phyloP scores from a whole-genome alignment of 768 basidiomycete species.

The Coprinopsis sp. region DNA sequence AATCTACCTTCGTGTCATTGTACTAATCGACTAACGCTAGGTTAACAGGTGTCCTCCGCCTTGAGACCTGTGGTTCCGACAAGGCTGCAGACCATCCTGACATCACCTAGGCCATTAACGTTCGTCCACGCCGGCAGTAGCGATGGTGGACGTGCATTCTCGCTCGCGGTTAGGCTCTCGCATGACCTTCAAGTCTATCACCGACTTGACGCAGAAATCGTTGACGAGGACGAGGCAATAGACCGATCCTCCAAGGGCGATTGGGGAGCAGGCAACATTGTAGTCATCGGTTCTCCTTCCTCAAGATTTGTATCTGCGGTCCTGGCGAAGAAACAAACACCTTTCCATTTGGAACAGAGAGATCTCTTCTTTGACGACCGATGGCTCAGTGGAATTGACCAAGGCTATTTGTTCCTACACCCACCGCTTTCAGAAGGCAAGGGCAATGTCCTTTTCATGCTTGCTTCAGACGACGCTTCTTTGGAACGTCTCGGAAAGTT shows the following conservation, averaged over 20 bases:
- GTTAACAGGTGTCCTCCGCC: neutral
- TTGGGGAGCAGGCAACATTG: conserved; percentile 45
- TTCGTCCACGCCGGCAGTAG: conserved; percentile 47
- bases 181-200: conserved; percentile 67
- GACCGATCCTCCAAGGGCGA: conserved; percentile 14
- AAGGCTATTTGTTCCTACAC: conserved; percentile 51
- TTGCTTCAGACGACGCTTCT: conserved; percentile 50
- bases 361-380: conserved; percentile 23
- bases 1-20: no score
- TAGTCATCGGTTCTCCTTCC: conserved; percentile 48
- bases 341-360: conserved; percentile 26
- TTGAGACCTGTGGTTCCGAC: conserved; percentile 33
- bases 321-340: conserved; percentile 28
- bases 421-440: conserved; percentile 37
- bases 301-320: conserved; percentile 28
- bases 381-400: conserved; percentile 25
- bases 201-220: conserved; percentile 61
- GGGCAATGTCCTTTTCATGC: conserved; percentile 51
- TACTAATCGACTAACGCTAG: no score
- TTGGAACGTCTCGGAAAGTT: conserved; percentile 66
- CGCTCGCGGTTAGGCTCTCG: conserved; percentile 60
- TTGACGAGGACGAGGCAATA: conserved; percentile 37
- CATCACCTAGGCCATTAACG: conserved; percentile 45
- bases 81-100: conserved; percentile 65
- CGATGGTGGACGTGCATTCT: conserved; percentile 30